A percentile compares a stretch with the other conserved stretches of the same genome.
Evolutionary conservation across 345 rosid genomes (phyloP).

Genomic region (Isatis tinctoria): DNA sequence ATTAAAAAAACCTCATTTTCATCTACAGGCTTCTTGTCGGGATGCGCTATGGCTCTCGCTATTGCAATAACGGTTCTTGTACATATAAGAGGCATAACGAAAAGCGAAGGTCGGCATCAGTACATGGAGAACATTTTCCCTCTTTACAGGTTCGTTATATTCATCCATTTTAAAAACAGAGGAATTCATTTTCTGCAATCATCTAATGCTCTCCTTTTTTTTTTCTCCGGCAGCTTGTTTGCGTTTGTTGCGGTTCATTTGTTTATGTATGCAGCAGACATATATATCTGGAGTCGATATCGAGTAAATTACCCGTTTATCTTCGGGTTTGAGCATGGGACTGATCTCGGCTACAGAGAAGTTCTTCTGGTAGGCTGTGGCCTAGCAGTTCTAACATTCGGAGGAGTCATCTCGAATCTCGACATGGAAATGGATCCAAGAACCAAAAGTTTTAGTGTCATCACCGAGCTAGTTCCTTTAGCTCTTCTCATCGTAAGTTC

Average conservation of each 20-base stretch:
- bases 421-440: conserved; percentile 84
- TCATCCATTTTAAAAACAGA: not conserved
- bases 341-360: conserved; percentile 65
- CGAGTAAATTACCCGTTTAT: conserved; percentile 67
- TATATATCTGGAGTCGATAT: conserved; percentile 67
- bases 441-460: conserved; percentile 48
- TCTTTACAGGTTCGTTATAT: conserved; percentile 49
- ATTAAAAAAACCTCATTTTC: conserved; percentile 11
- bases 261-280: conserved; percentile 54
- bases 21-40: conserved; percentile 54
- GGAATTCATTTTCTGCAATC: not conserved
- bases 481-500: conserved; percentile 52
- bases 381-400: conserved; percentile 53
- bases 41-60: conserved; percentile 60
- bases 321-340: conserved; percentile 72
- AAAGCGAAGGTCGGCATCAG: conserved; percentile 39
- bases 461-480: conserved; percentile 70
- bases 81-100: conserved; percentile 47
- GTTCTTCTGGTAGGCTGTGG: conserved; percentile 51
- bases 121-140: conserved; percentile 84
- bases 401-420: conserved; percentile 53
- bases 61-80: conserved; percentile 46
- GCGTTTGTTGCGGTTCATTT: conserved; percentile 64
- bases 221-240: conserved; percentile 48
- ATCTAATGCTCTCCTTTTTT: not conserved